These are phyloP conservation scores for Sordariomycetes sp. DNA, from an alignment of 2,329 filamentous ascomycete species.

Conservation along the genomic window DNA sequence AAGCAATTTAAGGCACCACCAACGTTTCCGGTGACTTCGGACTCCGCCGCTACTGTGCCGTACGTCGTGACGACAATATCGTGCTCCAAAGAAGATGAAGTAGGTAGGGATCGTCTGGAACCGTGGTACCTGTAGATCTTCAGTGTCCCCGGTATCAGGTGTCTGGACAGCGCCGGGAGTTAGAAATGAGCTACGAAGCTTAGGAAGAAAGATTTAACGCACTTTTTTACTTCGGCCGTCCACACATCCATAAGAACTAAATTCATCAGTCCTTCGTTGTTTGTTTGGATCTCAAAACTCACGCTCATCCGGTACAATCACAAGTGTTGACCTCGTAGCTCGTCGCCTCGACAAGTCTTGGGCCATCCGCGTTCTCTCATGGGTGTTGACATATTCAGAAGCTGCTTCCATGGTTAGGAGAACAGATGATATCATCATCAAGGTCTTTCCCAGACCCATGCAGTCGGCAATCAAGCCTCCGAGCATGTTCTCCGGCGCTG, in stretches of 20 bases:
- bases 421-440: no score
- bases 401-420: no score
- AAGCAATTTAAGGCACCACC: slow-evolving; percentile 18
- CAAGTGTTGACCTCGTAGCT: no score
- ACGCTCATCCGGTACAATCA: slow-evolving; percentile 33
- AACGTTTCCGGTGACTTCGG: slow-evolving; percentile 5
- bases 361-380: no score
- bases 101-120: slow-evolving; percentile 10
- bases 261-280: slow-evolving; percentile 5
- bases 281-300: slow-evolving; percentile 8
- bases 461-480: no score
- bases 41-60: slow-evolving; percentile 32
- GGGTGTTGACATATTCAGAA: no score
- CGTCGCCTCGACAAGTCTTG: no score
- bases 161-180: no score
- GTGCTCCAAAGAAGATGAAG: slow-evolving; percentile 14
- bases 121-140: slow-evolving; percentile 27
- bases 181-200: not conserved
- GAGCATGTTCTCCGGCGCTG: no score
- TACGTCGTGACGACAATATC: slow-evolving; percentile 40
- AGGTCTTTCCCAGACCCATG: no score
- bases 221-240: slow-evolving; percentile 27
- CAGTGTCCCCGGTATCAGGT: slow-evolving; percentile 8
- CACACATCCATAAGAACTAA: slow-evolving; percentile 30
- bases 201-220: slow-evolving; percentile 4